Base-by-base conservation (phyloP, 2,329 filamentous ascomycete genomes). In the Xylariaceae sp. region DNA sequence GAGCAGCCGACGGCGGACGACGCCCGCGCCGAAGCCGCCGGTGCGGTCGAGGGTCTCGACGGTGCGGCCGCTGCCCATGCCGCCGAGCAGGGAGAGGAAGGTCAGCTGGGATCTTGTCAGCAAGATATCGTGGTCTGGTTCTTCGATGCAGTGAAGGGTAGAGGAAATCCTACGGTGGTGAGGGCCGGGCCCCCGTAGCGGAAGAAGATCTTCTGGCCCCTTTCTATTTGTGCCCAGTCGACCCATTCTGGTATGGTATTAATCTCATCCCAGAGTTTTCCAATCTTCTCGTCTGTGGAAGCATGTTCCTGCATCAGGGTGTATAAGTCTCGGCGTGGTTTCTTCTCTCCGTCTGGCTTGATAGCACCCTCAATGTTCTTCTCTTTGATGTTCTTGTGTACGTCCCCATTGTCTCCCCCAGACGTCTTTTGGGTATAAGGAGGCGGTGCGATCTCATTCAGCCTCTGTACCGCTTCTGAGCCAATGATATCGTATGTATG, bases 191-290 rank as follows among this genome's bases (percentile, higher is more conserved):
- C 80, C 15, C 79, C 84, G 60, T 89, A 90, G 28, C 86, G 78
- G 60, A 87, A 89, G 55, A 89, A 88, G 1, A 89, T 77, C 51
- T 85, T 78, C 58, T 91, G 86, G 0, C 86, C 87, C 54, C 86
- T 72, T 44, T 74, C 69, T 42, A 91, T 83, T 56, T 89, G 84
- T 2, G 75, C 74, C 85, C 85, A 90, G 57, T 89, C 79, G 2
- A 90, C 86, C 85, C 85, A 90, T 1, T 76, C 69, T 0, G 86
- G 87, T 3, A 88, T 64, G 0, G 74, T 80, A 43, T 79, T 83
- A 42, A 85, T 70, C 55, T 89, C 71, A 0, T 64, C 59, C 86
- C 85, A 90, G 8, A 91, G 65, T 40, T 73, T 53, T 2, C 56
- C 53, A 3, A 76, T 64, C 30, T 76, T 73, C 18, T 74, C 65